Evolutionary conservation across 805 yeast species (phyloP), one percentile per base, ranked within the genome.

Genomic region (Hanseniaspora lachancei): DNA sequence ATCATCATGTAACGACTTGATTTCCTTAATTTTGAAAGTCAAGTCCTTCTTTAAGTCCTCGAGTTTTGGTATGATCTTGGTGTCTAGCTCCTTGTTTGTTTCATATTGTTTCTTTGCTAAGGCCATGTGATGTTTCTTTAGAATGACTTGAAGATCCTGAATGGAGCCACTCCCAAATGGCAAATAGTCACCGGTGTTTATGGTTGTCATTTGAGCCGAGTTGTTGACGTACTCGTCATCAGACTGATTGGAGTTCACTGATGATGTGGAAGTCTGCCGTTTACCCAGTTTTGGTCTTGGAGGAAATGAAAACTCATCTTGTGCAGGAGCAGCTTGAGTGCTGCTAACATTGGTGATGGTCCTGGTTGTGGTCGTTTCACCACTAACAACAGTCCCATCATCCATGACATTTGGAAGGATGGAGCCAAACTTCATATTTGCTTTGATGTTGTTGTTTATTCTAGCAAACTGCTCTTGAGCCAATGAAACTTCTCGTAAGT

Each of bases 91-190:
- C 60, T 75, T 76, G 36, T 80, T 73, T 5, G 79, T 70, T 41
- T 74, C 69, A 49, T 77, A 72, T 18, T 83, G 81, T 71, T 77
- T 74, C 23, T 72, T 67, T 0, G 84, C 80, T 39, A 80, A 68
- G 32, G 78, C 74, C 16, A 80, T 71, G 65, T 82, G 86, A 64
- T 84, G 75, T 72, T 81, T 66, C 78, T 84, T 71, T 59, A 87
- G 68, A 24, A 81, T 71, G 3, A 81, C 78, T 44, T 91, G 91
- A 35, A 86, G 72, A 67, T 86, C 95, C 63, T 83, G 87, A 58
- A 88, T 76, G 13, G 93, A 84, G 12, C 84, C 84, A 53, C 78
- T 77, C 43, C 95, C 95, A 51, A 80, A 74, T 5, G 88, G 86
- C 63, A 84, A 71, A 61, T 87, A 88, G 64, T 73, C 80, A 21